Base-by-base conservation (phyloP, 2,329 filamentous ascomycete species). In the Neofusicoccum sp. region DNA sequence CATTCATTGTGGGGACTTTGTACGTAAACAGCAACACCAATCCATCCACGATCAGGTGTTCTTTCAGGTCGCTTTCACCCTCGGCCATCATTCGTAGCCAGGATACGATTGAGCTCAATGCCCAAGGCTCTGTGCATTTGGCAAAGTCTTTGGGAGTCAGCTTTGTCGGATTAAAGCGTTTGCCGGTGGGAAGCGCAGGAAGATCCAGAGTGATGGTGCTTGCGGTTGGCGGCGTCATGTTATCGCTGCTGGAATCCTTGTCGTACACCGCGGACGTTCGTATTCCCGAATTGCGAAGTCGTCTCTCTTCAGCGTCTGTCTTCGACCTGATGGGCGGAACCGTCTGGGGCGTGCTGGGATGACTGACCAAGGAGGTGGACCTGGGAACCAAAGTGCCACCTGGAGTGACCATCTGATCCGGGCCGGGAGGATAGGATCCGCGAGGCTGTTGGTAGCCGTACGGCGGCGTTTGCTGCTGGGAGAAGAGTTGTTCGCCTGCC, bases 1-100 rank as follows among this genome's bases (percentile, higher is more conserved):
- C 93, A 68, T 99, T 98, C 91, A 99, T 97, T 0, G 92, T 99
- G 0, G 95, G 93, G 0, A 99, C 92, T 75, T 97, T 98, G 76
- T 90, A 85, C 1, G 91, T 96, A 73, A 99, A 98, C 6, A 99
- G 80, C 31, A 88, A 89, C 43, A 96, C 87, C 43, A 99, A 82
- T 2, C 91, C 93, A 66, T 98, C 93, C 62, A 91, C 88, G 56
- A 99, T 87, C 1, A 89, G 88, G 69, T 91, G 90, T 70, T 89
- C 86, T 71, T 89, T 92, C 48, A 99, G 78, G 73, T 99, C 92
- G 9, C 88, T 86, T 70, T 97, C 93, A 40, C 93, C 93, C 67
- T 97, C 93, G 14, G 91, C 91, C 84, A 98, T 89, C 61, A 89
- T 87, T 62, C 89, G 88, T 62, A 98, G 82, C 95, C 95, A 99